Evolutionary conservation across 1,284 basidiomycete genomes (phyloP).

Genomic region (Ustilago hordei): DNA sequence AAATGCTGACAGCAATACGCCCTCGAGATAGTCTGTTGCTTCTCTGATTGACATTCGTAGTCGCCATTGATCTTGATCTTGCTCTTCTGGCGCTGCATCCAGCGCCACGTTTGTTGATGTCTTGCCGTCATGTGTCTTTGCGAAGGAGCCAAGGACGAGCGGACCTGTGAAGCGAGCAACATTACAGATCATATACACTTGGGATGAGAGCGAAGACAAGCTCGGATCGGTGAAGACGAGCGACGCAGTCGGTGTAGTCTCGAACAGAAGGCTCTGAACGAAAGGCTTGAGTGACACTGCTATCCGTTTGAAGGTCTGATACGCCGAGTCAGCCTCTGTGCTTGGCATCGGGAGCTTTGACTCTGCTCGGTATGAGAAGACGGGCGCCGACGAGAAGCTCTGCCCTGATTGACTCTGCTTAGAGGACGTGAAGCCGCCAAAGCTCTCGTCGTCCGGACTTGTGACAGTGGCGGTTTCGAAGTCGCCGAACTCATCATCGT

Average conservation of each 20-base stretch:
- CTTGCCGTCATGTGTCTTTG: slow-evolving; percentile 3
- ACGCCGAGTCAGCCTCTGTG: slow-evolving; percentile 35
- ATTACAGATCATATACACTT: slow-evolving; percentile 73
- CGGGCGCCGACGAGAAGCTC: slow-evolving; percentile 42
- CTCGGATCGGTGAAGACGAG: slow-evolving; percentile 40
- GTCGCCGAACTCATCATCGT: slow-evolving; percentile 85
- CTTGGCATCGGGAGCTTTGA: slow-evolving; percentile 40
- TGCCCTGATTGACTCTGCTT: slow-evolving; percentile 25
- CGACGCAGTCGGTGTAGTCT: slow-evolving; percentile 38
- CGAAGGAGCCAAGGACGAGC: slow-evolving; percentile 41
- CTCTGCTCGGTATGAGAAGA: slow-evolving; percentile 46
- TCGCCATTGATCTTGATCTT: slow-evolving; percentile 26
- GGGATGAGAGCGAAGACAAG: slow-evolving; percentile 38
- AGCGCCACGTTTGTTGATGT: not conserved
- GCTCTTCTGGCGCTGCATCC: not conserved
- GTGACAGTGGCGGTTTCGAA: slow-evolving; percentile 39
- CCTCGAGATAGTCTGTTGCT: slow-evolving; percentile 84
- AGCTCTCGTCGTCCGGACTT: slow-evolving; percentile 43
- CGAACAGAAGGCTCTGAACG: slow-evolving; percentile 42
- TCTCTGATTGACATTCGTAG: slow-evolving; percentile 69
- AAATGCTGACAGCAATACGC: slow-evolving; percentile 82
- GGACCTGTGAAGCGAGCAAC: slow-evolving; percentile 80
- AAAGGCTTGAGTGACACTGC: slow-evolving; percentile 46
- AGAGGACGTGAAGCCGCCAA: slow-evolving; percentile 76
- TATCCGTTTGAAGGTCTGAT: slow-evolving; percentile 53